Base-by-base conservation (phyloP, 257 asterid species). In the Nicotiana otophora region DNA sequence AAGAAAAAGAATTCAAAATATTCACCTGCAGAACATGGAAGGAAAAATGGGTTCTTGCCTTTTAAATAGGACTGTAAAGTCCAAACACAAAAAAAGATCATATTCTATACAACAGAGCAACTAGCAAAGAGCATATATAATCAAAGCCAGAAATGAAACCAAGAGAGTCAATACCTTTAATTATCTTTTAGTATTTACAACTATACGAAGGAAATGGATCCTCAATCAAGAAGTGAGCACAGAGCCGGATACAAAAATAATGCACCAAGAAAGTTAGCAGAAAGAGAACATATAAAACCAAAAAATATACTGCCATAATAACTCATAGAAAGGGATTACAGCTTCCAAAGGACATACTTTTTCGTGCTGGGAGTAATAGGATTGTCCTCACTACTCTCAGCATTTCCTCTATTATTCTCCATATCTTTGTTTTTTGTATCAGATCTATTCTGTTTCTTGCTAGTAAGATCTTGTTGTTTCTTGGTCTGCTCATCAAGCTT, bases 401-500 rank as follows among this genome's bases (percentile, higher is more conserved):
- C 84, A 84, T 72, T 80, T 79, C 83, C 91, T 81, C 81, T 84
- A 77, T 36, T 83, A 48, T 83, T 83, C 74, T 79, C 86, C 81
- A 51, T 46, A 51, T 82, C 85, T 74, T 83, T 89, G 34, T 86
- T 86, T 46, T 87, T 34, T 57, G 82, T n/a, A 81, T 84, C 86
- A 81, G 88, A 86, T 62, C 66, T 81, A 53, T 89, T 85, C 86
- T 66, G 85, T 83, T 86, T 74, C 85, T 78, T 82, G 78, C 16
- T 64, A 10, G 81, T 80, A 69, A 31, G 82, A 51, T 83, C 89
- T 80, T 85, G 82, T 82, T 33, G 80, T 39, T 81, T 86, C 85
- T 87, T 83, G 55, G 33, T 42, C 81, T 88, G 85, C 51, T 87
- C 88, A 39, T 81, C 87, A 84, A 84, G 82, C 83, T 68, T 81